Base-by-base conservation (phyloP, 148 eudicot species). In the Bassia scoparia region DNA sequence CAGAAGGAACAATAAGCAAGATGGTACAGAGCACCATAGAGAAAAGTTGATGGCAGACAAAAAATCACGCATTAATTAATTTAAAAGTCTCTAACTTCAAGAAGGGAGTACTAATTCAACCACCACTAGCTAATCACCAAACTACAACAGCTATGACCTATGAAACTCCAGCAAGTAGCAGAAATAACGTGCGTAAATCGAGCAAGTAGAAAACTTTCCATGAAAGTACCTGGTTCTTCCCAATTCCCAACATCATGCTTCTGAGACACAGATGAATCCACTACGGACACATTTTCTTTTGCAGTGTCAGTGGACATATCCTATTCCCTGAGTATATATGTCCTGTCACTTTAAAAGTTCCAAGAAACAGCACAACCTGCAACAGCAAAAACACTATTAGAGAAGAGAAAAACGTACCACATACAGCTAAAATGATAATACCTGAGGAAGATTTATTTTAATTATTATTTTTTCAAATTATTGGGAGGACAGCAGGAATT, bases 181-280 rank as follows among this genome's bases (percentile, higher is more conserved):
- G 43, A 26, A 37, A 17, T 15, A 55, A 31, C 54, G 18, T 63
- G 35, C 41, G 23, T 43, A 26, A 53, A 58, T 12, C 67, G 16
- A 31, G 62, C 20, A 72, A 61, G 53, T 48, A 43, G 65, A 56
- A 20, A 41, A 69, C 68, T 72, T 37, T 48, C 43, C 34, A 41
- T 43, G 66, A 23, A 14, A n/a, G 18, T 85, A 90, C 96, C 96
- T 83, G 81, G 84, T 65, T 78, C 89, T 43, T 77, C 84, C 80
- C 81, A 59, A 77, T 79, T 80, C 61, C 77, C 84, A 30, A 46
- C 72, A 41, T 85, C 90, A 66, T 69, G 87, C 79, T 85, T 86
- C 81, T 86, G 87, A 58, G 89, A 81, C 67, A 80, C 68, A 29
- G 89, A 86, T 65, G 90, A 90, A 84, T 86, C 89, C 74, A 85